Percentiles rank a stretch among this genome's conserved stretches.
These are phyloP conservation scores for Chaetomium fimeti DNA, from an alignment of 495 filamentous ascomycete species.

Conservation along the genomic window DNA sequence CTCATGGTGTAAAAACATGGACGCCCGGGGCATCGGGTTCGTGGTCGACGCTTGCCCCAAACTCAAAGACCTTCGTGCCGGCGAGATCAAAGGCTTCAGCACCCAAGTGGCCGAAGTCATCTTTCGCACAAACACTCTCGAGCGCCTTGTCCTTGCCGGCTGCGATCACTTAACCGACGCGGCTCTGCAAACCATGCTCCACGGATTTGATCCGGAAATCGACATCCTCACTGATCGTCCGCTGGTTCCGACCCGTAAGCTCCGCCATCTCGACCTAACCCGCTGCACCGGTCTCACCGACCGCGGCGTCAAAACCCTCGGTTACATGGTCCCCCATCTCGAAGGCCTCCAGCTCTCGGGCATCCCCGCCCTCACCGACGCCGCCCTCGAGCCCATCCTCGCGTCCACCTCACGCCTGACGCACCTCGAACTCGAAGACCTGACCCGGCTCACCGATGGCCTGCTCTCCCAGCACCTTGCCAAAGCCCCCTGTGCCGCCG, in stretches of 20 bases:
- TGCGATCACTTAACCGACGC: conserved; percentile 75
- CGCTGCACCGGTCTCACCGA: conserved; percentile 73
- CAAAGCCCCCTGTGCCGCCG: conserved; percentile 65
- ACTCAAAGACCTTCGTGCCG: conserved; percentile 76
- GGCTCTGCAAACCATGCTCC: conserved; percentile 65
- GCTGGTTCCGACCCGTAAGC: conserved; percentile 71
- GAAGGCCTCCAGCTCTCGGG: conserved; percentile 79
- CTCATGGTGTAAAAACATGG: conserved; percentile 85
- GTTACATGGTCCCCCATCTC: conserved; percentile 71
- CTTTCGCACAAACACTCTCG: conserved; percentile 75
- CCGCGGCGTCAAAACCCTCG: conserved; percentile 62
- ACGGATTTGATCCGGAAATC: conserved; percentile 69
- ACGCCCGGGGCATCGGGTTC: conserved; percentile 73
- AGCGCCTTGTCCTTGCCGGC: conserved; percentile 73
- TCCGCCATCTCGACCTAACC: conserved; percentile 83
- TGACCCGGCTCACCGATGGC: conserved; percentile 71
- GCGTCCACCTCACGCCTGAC: conserved; percentile 72
- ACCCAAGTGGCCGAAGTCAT: conserved; percentile 65
- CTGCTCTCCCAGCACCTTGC: conserved; percentile 68
- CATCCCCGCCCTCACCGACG: conserved; percentile 69
- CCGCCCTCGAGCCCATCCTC: conserved; percentile 67
- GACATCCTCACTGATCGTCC: conserved; percentile 75
- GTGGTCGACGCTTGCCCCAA: conserved; percentile 69
- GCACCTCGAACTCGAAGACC: conserved; percentile 87
- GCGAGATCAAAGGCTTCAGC: conserved; percentile 78